Percentiles rank a stretch among this genome's conserved stretches.
Conservation (phyloP, 371 early-diverging fungal species). For the Actinomortierella wolfii region DNA sequence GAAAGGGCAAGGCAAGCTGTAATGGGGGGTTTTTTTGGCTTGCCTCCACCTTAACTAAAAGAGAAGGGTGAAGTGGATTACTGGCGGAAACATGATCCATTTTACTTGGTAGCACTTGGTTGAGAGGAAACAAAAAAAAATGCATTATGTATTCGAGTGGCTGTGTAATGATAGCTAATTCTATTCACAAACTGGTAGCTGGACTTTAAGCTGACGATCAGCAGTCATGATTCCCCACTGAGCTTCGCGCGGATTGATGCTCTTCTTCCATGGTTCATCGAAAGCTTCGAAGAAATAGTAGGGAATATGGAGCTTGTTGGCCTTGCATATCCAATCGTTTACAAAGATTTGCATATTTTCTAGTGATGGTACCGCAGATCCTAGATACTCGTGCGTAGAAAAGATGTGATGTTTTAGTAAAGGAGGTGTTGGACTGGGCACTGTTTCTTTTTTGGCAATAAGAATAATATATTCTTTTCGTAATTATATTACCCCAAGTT, state of each 20-base stretch:
- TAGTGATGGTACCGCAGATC: constrained; percentile 50
- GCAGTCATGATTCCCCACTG: constrained; percentile 48
- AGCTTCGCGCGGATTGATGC: constrained; percentile 25
- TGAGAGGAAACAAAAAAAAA: no score
- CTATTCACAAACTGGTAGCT: constrained; percentile 29
- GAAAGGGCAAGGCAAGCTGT: no score
- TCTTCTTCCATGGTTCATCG: constrained; percentile 66
- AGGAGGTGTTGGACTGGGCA: no score
- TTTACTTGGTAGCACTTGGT: no score
- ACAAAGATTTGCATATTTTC: constrained; percentile 54
- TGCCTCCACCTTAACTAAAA: no score
- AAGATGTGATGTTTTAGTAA: no score
- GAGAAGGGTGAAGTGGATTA: no score
- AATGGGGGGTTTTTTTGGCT: no score
- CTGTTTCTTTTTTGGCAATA: neutral
- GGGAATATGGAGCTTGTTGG: constrained; percentile 48
- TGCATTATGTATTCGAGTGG: no score
- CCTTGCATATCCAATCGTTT: constrained; percentile 50
- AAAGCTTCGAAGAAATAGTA: constrained; percentile 68
- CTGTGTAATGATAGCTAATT: no score
- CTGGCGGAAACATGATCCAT: no score
- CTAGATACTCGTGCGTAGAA: constrained; percentile 3
- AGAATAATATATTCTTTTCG: constrained; percentile 8
- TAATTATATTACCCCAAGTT: constrained; percentile 28
- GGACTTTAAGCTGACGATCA: constrained; percentile 43